Conservation (phyloP, 192 early-diverging fungal species). For the Rhizophagus prolifer region DNA sequence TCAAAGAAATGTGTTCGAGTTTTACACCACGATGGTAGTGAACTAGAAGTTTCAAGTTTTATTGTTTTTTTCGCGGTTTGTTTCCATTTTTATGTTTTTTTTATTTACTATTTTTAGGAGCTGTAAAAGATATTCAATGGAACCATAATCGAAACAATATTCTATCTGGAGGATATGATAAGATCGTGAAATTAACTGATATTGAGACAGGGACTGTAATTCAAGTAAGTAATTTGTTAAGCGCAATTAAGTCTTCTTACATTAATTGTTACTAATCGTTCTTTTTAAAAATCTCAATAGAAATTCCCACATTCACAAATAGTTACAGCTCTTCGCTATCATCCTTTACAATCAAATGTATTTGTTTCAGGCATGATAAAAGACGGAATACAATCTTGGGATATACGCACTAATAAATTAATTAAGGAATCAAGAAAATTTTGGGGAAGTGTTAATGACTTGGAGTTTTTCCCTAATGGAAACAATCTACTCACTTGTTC, state of each 20-base stretch:
- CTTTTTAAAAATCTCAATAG: conserved; percentile 3
- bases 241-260: neutral
- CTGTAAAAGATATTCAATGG: conserved; percentile 27
- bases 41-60: neutral
- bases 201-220: conserved; percentile 14
- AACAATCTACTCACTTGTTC: conserved; percentile 21
- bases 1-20: conserved; percentile 18
- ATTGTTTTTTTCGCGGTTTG: neutral
- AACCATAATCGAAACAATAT: neutral
- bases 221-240: conserved; percentile 8
- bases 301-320: conserved; percentile 26
- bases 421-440: conserved; percentile 28
- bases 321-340: conserved; percentile 22
- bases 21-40: conserved; percentile 20
- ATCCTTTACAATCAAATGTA: conserved; percentile 13
- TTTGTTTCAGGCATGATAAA: conserved; percentile 29
- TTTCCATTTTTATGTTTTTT: too few species aligned
- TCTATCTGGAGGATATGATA: conserved; percentile 28
- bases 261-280: neutral
- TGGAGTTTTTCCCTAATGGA: conserved; percentile 28
- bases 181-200: conserved; percentile 19
- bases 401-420: conserved; percentile 20
- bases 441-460: conserved; percentile 28
- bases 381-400: conserved; percentile 29
- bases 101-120: neutral